Evolutionary conservation across 2,329 filamentous ascomycete species (phyloP).

Genomic region (Lecanicillium sp.): DNA sequence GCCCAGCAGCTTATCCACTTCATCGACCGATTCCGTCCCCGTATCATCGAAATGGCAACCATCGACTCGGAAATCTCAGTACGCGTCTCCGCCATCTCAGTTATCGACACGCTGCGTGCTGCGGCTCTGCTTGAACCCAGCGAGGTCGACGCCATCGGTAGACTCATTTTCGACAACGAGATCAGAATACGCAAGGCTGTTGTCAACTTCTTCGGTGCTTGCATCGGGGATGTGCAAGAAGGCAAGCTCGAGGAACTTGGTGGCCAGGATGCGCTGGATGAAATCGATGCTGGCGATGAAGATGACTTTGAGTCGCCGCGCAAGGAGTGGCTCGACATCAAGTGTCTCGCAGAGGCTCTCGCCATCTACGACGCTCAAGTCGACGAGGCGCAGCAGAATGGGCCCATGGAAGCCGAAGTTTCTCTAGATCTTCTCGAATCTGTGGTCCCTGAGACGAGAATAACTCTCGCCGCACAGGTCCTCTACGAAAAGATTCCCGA

Average conservation of each 20-base stretch:
- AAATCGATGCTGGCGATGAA: slow-evolving; percentile 66
- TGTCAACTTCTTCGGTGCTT: slow-evolving; percentile 83
- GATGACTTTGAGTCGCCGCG: slow-evolving; percentile 73
- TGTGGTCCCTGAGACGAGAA: slow-evolving; percentile 67
- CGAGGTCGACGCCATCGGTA: slow-evolving; percentile 83
- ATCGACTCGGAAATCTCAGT: slow-evolving; percentile 77
- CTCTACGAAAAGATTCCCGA: slow-evolving; percentile 78
- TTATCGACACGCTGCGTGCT: slow-evolving; percentile 76
- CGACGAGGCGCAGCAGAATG: slow-evolving; percentile 46
- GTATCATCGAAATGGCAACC: slow-evolving; percentile 88
- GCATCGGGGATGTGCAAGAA: slow-evolving; percentile 75
- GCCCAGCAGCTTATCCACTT: slow-evolving; percentile 84
- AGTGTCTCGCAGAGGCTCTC: slow-evolving; percentile 80
- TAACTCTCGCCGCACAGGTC: slow-evolving; percentile 77
- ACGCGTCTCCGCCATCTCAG: slow-evolving; percentile 70
- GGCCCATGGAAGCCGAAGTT: slow-evolving; percentile 41
- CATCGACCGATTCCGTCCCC: slow-evolving; percentile 81
- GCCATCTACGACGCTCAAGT: slow-evolving; percentile 72
- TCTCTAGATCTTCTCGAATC: slow-evolving; percentile 55
- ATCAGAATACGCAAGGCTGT: slow-evolving; percentile 80
- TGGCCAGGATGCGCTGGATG: slow-evolving; percentile 69
- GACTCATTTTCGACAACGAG: slow-evolving; percentile 84
- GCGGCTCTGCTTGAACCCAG: slow-evolving; percentile 83
- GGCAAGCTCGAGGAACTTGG: slow-evolving; percentile 77
- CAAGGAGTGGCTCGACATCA: slow-evolving; percentile 83